These are phyloP conservation scores for Uronychia setigera DNA, from an alignment of 73 alveolate species.

Conservation along the genomic window DNA sequence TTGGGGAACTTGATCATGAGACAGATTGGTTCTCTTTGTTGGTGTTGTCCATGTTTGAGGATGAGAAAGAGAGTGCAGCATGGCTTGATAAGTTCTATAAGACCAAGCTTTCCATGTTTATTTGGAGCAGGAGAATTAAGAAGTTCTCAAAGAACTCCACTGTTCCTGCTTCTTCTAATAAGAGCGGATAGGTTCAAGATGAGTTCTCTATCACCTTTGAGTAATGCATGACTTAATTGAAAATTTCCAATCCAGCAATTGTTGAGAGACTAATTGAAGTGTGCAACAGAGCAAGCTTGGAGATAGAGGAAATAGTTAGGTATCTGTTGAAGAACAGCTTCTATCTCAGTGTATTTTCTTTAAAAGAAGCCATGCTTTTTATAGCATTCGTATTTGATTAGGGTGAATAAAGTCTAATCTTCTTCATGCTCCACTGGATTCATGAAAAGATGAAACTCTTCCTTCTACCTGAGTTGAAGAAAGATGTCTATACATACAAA, in stretches of 20 bases:
- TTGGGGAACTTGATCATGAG: background rate
- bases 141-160: too few relatives aligned
- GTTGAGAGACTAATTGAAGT: background rate
- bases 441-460: too few relatives aligned
- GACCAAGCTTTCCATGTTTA: background rate
- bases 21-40: background rate
- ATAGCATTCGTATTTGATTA: too few relatives aligned
- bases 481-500: too few relatives aligned
- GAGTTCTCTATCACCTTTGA: background rate
- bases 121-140: background rate
- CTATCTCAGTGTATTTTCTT: too few relatives aligned
- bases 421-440: too few relatives aligned
- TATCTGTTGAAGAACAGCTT: background rate
- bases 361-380: too few relatives aligned
- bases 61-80: background rate
- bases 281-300: background rate
- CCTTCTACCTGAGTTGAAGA: too few relatives aligned
- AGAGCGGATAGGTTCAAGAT: background rate
- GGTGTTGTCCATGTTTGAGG: background rate
- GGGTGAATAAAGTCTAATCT: too few relatives aligned
- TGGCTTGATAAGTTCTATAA: background rate
- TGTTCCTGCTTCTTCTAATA: too few relatives aligned
- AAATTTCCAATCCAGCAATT: background rate
- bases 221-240: background rate
- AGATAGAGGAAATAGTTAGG: background rate